These are phyloP conservation scores for Hypericum androsaemum DNA, from an alignment of 345 rosid species.

Conservation along the genomic window DNA sequence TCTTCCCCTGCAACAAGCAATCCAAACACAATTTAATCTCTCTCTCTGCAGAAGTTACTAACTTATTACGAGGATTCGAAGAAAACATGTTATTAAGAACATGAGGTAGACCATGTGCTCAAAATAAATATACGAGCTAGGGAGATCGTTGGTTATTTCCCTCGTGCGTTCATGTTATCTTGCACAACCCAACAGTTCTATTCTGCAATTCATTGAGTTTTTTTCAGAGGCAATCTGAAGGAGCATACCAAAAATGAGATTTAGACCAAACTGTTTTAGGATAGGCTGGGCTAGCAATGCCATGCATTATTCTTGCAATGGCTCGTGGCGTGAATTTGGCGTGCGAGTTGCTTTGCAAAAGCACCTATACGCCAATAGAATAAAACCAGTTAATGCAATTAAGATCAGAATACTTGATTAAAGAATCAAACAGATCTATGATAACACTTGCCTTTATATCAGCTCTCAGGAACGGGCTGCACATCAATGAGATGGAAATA, in stretches of 20 bases:
- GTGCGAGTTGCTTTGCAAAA: conserved; percentile 69
- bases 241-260: conserved; percentile 83
- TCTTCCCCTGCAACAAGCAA: conserved; percentile 55
- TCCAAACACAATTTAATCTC: conserved; percentile 7
- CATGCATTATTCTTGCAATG: conserved; percentile 89
- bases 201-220: too few relatives aligned
- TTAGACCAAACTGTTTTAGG: conserved; percentile 67
- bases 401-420: conserved; percentile 7
- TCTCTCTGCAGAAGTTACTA: not conserved
- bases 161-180: too few relatives aligned
- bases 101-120: too few relatives aligned
- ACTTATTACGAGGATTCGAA: not conserved
- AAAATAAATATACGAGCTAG: too few relatives aligned
- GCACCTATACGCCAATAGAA: conserved; percentile 48
- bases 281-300: conserved; percentile 86
- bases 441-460: conserved; percentile 71
- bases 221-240: too few relatives aligned
- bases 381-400: not conserved
- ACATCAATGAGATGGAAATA: not conserved
- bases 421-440: conserved; percentile 9
- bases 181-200: too few relatives aligned
- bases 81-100: not conserved
- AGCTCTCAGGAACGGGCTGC: conserved; percentile 88
- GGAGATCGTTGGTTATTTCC: too few relatives aligned
- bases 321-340: conserved; percentile 89